A percentile compares a stretch with the other conserved stretches of the same genome.
phyloP scores from a whole-genome alignment of 345 rosid species.

The Eucalyptus pumila region DNA sequence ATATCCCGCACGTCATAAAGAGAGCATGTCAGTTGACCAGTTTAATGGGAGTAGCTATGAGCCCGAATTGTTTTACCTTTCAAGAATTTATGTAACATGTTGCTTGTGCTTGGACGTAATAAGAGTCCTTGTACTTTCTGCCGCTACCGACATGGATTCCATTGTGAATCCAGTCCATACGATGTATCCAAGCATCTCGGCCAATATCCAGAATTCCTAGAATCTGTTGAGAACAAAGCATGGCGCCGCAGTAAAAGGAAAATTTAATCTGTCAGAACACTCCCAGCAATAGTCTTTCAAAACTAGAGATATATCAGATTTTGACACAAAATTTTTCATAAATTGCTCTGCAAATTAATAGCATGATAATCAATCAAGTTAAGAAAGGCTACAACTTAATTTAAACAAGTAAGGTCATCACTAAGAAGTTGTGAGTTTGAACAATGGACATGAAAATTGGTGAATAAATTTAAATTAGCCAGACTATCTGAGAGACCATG shows the following conservation, averaged over 20 bases:
- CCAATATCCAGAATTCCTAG: constrained; percentile 74
- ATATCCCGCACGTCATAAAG: neutral
- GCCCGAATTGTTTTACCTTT: neutral
- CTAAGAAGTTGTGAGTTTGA: neutral
- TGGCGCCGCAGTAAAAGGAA: neutral
- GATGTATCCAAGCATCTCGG: constrained; percentile 87
- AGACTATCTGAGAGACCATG: neutral
- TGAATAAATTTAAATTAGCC: neutral
- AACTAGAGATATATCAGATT: neutral
- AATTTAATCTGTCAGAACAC: neutral
- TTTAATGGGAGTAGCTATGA: neutral
- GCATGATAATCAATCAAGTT: neutral
- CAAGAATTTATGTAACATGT: constrained; percentile 63
- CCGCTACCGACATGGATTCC: constrained; percentile 69
- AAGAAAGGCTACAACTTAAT: neutral
- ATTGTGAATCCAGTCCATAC: constrained; percentile 73
- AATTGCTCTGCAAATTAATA: neutral
- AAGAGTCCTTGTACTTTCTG: constrained; percentile 88
- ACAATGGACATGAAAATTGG: neutral
- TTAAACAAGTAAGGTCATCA: neutral
- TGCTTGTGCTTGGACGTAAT: constrained; percentile 74
- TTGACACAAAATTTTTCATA: neutral
- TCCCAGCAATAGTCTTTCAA: neutral
- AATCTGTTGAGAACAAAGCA: constrained; percentile 21
- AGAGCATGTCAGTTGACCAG: neutral